Evolutionary conservation across 441 rosid species (phyloP).

Genomic region (Populus hybrid): DNA sequence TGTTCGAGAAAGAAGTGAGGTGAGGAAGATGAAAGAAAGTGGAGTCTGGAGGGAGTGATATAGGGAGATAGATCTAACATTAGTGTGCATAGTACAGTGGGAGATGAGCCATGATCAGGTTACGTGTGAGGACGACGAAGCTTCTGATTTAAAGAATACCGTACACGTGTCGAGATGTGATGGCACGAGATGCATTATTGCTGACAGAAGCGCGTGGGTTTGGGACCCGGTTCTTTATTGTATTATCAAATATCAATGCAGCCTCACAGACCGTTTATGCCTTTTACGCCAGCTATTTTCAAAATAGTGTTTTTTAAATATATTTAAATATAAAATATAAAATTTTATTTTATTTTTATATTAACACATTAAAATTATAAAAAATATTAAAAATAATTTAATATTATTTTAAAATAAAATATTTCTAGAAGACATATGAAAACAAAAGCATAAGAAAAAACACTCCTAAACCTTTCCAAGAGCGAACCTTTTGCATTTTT

Average conservation of each 20-base stretch:
- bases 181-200: neutral
- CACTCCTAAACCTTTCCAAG: too few relatives aligned
- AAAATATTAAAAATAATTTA: too few relatives aligned
- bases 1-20: neutral
- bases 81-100: neutral
- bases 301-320: too few relatives aligned
- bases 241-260: neutral
- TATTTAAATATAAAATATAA: too few relatives aligned
- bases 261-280: neutral
- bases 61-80: neutral
- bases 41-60: neutral
- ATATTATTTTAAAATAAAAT: too few relatives aligned
- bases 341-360: too few relatives aligned
- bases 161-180: neutral
- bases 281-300: too few relatives aligned
- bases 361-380: too few relatives aligned
- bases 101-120: neutral
- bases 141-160: neutral
- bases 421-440: too few relatives aligned
- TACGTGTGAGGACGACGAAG: constrained; percentile 6
- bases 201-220: constrained; percentile 13
- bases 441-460: too few relatives aligned
- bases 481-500: too few relatives aligned
- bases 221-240: neutral
- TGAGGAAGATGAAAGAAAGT: neutral